Conservation (phyloP, 2,329 filamentous ascomycete species). For the Tolypocladium nubicola region DNA sequence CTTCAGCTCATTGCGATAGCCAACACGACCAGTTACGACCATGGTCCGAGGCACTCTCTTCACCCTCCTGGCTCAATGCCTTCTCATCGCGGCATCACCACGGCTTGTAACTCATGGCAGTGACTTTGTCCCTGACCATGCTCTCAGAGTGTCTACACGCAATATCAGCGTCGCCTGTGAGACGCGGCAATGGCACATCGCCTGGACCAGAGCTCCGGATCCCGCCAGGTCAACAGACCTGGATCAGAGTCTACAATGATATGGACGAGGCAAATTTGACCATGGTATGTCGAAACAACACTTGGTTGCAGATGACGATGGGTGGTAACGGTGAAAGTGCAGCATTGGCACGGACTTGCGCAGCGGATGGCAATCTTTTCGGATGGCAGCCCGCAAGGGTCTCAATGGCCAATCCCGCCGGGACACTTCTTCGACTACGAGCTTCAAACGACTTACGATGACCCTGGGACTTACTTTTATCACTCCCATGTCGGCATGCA, state of each 20-base stretch:
- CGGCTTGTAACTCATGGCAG: not conserved
- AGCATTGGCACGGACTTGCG: slow-evolving; percentile 60
- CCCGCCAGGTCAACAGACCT: slow-evolving; percentile 31
- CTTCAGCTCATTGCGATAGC: not conserved
- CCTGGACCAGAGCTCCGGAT: slow-evolving; percentile 39
- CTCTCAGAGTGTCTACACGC: not conserved
- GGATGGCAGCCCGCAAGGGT: slow-evolving; percentile 48
- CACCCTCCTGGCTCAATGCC: not conserved
- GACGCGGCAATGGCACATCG: slow-evolving; percentile 29
- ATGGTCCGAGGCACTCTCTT: not conserved
- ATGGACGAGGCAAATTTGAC: slow-evolving; percentile 41
- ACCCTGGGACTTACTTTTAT: slow-evolving; percentile 56
- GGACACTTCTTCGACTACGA: slow-evolving; percentile 58
- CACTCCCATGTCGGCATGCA: slow-evolving; percentile 58
- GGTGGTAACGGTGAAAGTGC: not conserved
- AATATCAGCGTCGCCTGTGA: not conserved
- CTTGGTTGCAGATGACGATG: not conserved
- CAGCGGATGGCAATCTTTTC: slow-evolving; percentile 48
- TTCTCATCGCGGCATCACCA: not conserved
- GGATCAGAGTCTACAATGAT: slow-evolving; percentile 50
- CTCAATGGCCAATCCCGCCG: slow-evolving; percentile 55
- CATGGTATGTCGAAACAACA: slow-evolving; percentile 27
- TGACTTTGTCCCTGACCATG: not conserved
- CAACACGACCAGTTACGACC: not conserved
- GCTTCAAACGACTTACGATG: slow-evolving; percentile 37